Base-by-base conservation (phyloP, 1,139 yeast genomes). In the Yamadazyma conglobata region DNA sequence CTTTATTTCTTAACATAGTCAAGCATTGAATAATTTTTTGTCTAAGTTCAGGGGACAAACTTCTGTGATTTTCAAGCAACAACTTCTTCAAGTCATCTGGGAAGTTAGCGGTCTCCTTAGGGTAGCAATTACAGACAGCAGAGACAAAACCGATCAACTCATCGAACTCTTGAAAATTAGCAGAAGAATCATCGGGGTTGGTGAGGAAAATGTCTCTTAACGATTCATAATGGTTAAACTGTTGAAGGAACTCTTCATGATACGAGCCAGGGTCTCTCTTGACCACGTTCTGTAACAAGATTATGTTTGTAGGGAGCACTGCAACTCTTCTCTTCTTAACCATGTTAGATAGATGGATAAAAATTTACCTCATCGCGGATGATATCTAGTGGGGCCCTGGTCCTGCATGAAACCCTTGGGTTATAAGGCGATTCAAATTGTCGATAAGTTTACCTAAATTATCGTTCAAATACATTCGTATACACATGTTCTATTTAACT, bases 251-350 rank as follows among this genome's bases (percentile, higher is more conserved):
- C 58, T 91, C 99, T 57, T 93, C 98, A 42, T 78, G 77, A 56
- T 91, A 93, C 0, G 97, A 87, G 39, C 77, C 83, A 3, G 98
- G 97, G 53, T 91, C 98, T 47, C 96, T 71, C 51, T 89, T 81
- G 9, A 91, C 95, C 37, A 91, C 73, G 54, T 93, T 91, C 61
- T 93, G 98, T 41, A 91, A 64, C 39, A 89, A 64, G 29, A 94
- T 89, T 51, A 91, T 85, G 59, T 91, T 91, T 16, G 89, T 85
- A 12, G 96, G 97, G 52, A 89, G 66, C 33, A 87, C 70, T 30
- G 96, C 95, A 24, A 95, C 93, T 72, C 96, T 83, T 64, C 87
- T 81, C 56, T 79, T 74, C 61, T 82, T 85, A 24, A 75, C 95
- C 96, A 88, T 89, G 31, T 24, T 52, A 8, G 10, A 9, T 4